These are phyloP conservation scores for Boletus insuetus DNA, from an alignment of 768 basidiomycete genomes.

Conservation along the genomic window DNA sequence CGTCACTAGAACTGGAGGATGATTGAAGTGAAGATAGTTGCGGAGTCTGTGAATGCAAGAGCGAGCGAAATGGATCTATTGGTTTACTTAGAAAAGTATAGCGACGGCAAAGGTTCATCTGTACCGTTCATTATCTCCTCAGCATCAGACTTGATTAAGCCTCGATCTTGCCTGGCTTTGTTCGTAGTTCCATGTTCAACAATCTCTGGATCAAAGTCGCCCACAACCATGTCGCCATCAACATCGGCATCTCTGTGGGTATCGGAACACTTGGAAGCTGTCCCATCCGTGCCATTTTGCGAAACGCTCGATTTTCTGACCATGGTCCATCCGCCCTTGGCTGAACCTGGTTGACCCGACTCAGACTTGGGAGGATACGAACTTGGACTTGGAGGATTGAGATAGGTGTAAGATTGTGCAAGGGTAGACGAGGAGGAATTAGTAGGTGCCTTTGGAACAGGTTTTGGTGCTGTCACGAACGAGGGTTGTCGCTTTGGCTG, in stretches of 20 bases:
- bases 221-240: constrained; percentile 74
- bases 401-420: constrained; percentile 79
- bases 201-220: constrained; percentile 67
- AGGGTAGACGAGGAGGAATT: constrained; percentile 65
- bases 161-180: constrained; percentile 46
- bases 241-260: constrained; percentile 56
- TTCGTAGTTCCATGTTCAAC: constrained; percentile 29
- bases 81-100: constrained; percentile 30
- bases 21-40: constrained; percentile 3
- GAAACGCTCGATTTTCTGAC: constrained; percentile 46
- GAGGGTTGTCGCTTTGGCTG: constrained; percentile 28
- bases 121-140: constrained; percentile 78
- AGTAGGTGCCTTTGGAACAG: constrained; percentile 46
- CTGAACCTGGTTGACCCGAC: constrained; percentile 35
- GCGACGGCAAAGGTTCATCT: constrained; percentile 15
- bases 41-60: constrained; percentile 36
- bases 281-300: constrained; percentile 24
- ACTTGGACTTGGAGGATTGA: constrained; percentile 68
- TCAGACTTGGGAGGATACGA: constrained; percentile 67
- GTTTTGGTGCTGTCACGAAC: constrained; percentile 46
- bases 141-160: constrained; percentile 60
- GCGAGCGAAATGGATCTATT: constrained; percentile 59
- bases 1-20: constrained; percentile 6
- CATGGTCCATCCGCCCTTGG: constrained; percentile 76
- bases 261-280: constrained; percentile 19